phyloP scores from a whole-genome alignment of 2,329 filamentous ascomycete genomes.

The Paraconiothyrium sp. region DNA sequence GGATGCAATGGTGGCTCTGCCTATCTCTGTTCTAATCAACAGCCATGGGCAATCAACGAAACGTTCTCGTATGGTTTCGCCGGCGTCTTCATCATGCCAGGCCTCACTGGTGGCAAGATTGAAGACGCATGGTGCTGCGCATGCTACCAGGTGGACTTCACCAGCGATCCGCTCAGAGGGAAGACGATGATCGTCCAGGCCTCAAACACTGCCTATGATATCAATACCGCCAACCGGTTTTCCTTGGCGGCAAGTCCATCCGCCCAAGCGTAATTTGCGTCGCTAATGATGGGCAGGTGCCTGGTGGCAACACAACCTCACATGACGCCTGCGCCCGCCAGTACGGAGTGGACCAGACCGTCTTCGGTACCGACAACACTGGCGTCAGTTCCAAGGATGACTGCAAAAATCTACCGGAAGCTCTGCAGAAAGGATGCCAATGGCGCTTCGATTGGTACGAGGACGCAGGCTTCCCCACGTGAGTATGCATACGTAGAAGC shows the following conservation, averaged over 20 bases:
- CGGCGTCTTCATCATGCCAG: constrained; percentile 62
- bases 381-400: constrained; percentile 43
- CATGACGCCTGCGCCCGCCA: constrained; percentile 45
- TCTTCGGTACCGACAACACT: constrained; percentile 41
- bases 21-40: constrained; percentile 68
- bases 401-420: constrained; percentile 45
- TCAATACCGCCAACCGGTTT: constrained; percentile 45
- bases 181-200: constrained; percentile 73
- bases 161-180: constrained; percentile 62
- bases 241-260: constrained; percentile 44
- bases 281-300: constrained; percentile 37
- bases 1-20: constrained; percentile 68
- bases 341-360: constrained; percentile 42
- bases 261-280: constrained; percentile 3
- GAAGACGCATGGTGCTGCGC: constrained; percentile 73
- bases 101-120: constrained; percentile 51
- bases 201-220: constrained; percentile 65
- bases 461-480: constrained; percentile 46
- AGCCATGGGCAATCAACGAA: constrained; percentile 69
- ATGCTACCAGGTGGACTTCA: constrained; percentile 71
- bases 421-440: constrained; percentile 37
- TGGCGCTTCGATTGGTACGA: constrained; percentile 51
- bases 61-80: constrained; percentile 71
- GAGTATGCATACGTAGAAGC: constrained; percentile 22
- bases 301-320: constrained; percentile 49